Evolutionary conservation across 1,139 yeast genomes (phyloP).

Genomic region (Saccharomyces hybrid): DNA sequence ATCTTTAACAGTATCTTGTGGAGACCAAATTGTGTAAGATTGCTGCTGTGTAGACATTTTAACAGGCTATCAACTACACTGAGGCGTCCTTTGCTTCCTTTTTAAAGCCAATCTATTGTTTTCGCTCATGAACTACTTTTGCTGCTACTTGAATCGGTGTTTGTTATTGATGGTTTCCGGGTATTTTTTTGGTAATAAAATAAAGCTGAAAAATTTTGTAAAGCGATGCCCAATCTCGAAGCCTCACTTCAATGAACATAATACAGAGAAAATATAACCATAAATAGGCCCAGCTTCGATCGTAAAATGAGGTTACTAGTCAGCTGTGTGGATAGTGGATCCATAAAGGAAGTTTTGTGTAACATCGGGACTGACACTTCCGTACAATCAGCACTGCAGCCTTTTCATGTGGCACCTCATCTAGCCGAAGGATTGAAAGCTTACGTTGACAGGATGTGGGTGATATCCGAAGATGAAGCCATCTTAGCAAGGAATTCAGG

Average conservation of each 20-base stretch:
- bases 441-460: conserved; percentile 10
- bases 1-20: conserved; percentile 92
- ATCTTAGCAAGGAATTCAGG: conserved; percentile 30
- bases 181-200: neutral
- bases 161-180: neutral
- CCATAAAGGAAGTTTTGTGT: conserved; percentile 44
- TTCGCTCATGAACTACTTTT: neutral
- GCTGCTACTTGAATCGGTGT: neutral
- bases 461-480: conserved; percentile 4
- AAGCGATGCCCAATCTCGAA: neutral
- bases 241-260: neutral
- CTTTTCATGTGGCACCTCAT: conserved; percentile 40
- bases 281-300: neutral
- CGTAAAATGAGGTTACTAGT: conserved; percentile 25
- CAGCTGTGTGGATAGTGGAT: conserved; percentile 29
- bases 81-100: neutral
- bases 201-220: neutral
- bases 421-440: conserved; percentile 34
- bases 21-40: conserved; percentile 95
- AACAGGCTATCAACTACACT: neutral
- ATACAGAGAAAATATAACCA: neutral
- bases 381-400: conserved; percentile 49
- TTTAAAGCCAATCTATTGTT: neutral
- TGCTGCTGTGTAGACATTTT: conserved; percentile 25
- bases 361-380: conserved; percentile 64